Evolutionary conservation across 345 rosid species (phyloP).

Genomic region (Citrus cavaleriei): DNA sequence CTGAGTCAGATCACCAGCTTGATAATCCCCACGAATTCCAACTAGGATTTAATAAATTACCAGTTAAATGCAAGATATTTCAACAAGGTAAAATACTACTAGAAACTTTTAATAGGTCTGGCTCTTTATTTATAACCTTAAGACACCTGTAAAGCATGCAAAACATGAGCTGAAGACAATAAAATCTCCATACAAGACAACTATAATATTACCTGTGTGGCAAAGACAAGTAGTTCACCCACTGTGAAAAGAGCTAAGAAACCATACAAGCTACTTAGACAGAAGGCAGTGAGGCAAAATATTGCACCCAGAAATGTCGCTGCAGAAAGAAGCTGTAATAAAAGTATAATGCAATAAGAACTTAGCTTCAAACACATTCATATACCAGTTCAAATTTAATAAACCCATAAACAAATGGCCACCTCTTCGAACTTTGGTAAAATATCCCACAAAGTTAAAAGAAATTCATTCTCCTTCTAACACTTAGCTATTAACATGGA

Average conservation of each 20-base stretch:
- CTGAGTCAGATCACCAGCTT: background rate
- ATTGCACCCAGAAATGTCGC: slow-evolving; percentile 77
- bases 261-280: slow-evolving; percentile 60
- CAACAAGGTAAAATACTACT: slow-evolving; percentile 1
- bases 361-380: background rate
- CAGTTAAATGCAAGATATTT: background rate
- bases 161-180: background rate
- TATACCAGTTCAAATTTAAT: background rate
- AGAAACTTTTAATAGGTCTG: background rate
- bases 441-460: background rate
- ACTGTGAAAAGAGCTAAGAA: slow-evolving; percentile 72
- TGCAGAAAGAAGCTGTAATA: slow-evolving; percentile 70
- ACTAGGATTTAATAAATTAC: background rate
- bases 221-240: slow-evolving; percentile 90
- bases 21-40: background rate
- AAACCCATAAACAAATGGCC: background rate
- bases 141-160: background rate
- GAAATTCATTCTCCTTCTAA: background rate
- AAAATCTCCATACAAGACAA: background rate
- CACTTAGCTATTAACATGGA: background rate
- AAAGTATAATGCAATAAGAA: slow-evolving; percentile 1
- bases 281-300: slow-evolving; percentile 83
- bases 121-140: background rate
- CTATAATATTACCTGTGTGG: slow-evolving; percentile 71
- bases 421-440: background rate